Evolutionary conservation across 140 eudicot genomes (phyloP), one percentile per base, ranked within the genome.

Genomic region (Anethum foeniculum): DNA sequence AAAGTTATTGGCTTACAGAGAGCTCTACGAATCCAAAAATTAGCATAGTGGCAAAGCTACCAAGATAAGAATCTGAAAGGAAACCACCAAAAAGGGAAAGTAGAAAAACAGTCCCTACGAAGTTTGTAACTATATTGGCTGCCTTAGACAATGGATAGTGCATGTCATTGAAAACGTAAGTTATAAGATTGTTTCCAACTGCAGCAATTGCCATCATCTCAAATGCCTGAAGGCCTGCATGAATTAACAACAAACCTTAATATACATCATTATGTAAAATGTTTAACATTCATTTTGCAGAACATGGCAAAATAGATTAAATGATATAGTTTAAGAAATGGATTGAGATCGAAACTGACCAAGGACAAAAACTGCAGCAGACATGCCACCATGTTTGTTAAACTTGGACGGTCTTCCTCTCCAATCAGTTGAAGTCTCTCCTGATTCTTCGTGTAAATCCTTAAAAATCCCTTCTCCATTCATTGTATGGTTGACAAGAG

Each of bases 131-230:
- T 2, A 91, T 83, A 79, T 92, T 92, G 32, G 97, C 96, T 0
- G 97, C 86, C 83, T 90, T 90, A 11, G 97, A 85, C 84, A 92
- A 77, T 60, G 96, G 93, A 44, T 85, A 90, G 84, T 92, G 97
- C 97, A 92, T 92, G 84, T 90, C 97, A 44, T 90, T 89, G 75
- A 92, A 90, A 44, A 92, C 96, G 65, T 92, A 92, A 23, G 96
- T 92, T 18, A 92, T 92, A 72, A 92, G 92, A 79, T 92, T 92
- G 84, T 89, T 92, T 71, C 97, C 97, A 75, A 92, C 96, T 0
- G 93, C 97, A 14, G 97, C 97, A 64, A 92, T 90, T 72, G 96
- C 97, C 97, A 90, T 92, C 93, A 92, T 92, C 84, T 92, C 97
- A 67, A 92, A 92, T 43, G 97, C 89, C 73, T 90, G 97, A 67